A percentile compares a stretch with the other conserved stretches of the same genome.
Conservation (phyloP, 2,329 filamentous ascomycete genomes). For the Diaporthe nobilis region DNA sequence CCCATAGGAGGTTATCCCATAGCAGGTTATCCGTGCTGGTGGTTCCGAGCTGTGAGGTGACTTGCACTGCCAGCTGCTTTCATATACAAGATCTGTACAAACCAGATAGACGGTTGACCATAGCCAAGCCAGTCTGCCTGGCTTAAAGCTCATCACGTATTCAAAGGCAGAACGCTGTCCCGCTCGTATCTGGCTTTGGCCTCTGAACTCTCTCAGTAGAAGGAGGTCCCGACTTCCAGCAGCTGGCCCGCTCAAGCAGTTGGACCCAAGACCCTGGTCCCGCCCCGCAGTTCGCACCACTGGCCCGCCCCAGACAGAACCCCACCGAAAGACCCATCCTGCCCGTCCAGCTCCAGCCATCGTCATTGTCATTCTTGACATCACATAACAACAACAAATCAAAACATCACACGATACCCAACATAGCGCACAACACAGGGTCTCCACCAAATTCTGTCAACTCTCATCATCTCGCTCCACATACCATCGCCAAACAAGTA, state of each 20-base stretch:
- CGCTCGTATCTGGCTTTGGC: background rate
- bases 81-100: background rate
- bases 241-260: background rate
- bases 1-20: too few species aligned
- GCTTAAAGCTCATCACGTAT: too few species aligned
- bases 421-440: background rate
- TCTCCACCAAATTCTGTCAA: background rate
- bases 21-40: background rate
- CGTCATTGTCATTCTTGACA: conserved; percentile 30
- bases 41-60: conserved; percentile 20
- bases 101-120: background rate
- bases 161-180: background rate
- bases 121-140: too few species aligned
- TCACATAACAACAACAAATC: conserved; percentile 21
- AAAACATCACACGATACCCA: conserved; percentile 20
- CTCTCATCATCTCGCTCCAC: background rate
- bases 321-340: conserved; percentile 4
- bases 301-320: conserved; percentile 13
- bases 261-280: background rate
- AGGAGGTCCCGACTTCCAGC: background rate
- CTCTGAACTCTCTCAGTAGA: background rate
- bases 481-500: background rate
- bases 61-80: background rate
- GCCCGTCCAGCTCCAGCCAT: conserved; percentile 22
- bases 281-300: conserved; percentile 22